Conservation (phyloP, 352 stramenopile species). For the Pythium sp. region DNA sequence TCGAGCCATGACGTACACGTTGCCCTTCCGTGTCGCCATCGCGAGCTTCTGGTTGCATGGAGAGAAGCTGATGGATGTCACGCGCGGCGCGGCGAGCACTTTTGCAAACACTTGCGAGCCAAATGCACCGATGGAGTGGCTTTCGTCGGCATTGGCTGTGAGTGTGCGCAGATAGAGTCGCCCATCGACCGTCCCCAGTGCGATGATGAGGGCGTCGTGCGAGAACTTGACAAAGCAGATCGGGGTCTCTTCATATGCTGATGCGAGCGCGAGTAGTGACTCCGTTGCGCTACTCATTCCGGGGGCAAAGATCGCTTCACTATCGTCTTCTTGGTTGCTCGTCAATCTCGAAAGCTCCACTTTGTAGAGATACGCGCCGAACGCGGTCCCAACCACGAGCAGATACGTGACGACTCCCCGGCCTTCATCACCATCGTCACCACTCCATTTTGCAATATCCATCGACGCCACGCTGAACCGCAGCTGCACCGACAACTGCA, state of each 20-base stretch:
- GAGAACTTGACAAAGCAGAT: constrained; percentile 46
- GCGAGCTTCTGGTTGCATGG: constrained; percentile 26
- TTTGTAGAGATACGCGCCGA: constrained; percentile 34
- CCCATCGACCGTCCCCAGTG: constrained; percentile 51
- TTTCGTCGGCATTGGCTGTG: constrained; percentile 1
- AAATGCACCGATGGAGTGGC: constrained; percentile 13
- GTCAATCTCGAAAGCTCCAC: constrained; percentile 9
- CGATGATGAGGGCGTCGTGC: constrained; percentile 24
- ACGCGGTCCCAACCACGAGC: constrained; percentile 32
- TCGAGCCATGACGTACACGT: constrained; percentile 50
- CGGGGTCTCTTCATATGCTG: constrained; percentile 25
- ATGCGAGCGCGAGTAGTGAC: constrained; percentile 12
- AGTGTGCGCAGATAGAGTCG: constrained; percentile 42
- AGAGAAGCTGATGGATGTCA: constrained; percentile 57
- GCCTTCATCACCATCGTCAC: background rate
- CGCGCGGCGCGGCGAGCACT: constrained; percentile 45
- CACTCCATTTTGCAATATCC: constrained; percentile 18
- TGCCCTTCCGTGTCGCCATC: constrained; percentile 56
- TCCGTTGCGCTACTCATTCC: background rate
- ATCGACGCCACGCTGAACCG: constrained; percentile 37
- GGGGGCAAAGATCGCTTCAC: background rate
- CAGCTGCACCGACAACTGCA: constrained; percentile 18
- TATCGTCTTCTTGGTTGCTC: background rate
- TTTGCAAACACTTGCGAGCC: constrained; percentile 26
- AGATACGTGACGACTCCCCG: constrained; percentile 8